Evolutionary conservation across 2,329 filamentous ascomycete species (phyloP).

Genomic region (Triangularia verruculosa): DNA sequence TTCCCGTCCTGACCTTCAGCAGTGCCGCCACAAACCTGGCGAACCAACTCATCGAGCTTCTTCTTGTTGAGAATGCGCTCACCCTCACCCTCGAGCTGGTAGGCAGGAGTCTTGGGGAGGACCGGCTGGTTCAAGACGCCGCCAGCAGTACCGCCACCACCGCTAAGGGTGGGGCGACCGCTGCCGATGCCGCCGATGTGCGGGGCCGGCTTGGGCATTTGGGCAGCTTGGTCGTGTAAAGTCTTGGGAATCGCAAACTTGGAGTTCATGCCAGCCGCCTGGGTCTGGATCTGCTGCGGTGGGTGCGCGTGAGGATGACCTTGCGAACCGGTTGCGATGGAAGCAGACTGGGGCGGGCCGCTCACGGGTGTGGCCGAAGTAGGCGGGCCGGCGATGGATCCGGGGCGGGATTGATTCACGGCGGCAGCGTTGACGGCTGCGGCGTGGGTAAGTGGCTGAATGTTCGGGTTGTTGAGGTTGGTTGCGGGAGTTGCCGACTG

Average conservation of each 20-base stretch:
- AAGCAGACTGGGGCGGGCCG: slow-evolving; percentile 30
- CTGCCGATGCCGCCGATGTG: slow-evolving; percentile 61
- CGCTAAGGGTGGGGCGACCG: slow-evolving; percentile 78
- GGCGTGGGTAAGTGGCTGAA: slow-evolving; percentile 47
- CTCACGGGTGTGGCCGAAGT: slow-evolving; percentile 14
- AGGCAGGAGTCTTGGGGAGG: slow-evolving; percentile 75
- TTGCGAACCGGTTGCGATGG: slow-evolving; percentile 36
- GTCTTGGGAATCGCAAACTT: slow-evolving; percentile 84
- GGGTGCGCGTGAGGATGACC: slow-evolving; percentile 50
- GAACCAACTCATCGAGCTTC: slow-evolving; percentile 91
- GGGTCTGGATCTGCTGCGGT: slow-evolving; percentile 31
- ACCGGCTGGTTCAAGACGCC: slow-evolving; percentile 87
- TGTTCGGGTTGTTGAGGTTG: slow-evolving; percentile 34
- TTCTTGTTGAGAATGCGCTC: slow-evolving; percentile 96
- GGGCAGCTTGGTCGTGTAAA: slow-evolving; percentile 64
- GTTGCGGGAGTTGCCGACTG: slow-evolving; percentile 42
- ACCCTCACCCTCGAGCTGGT: slow-evolving; percentile 85
- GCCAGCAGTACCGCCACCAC: slow-evolving; percentile 71
- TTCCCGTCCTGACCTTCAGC: slow-evolving; percentile 71
- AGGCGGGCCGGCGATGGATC: slow-evolving; percentile 6
- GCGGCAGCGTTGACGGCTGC: slow-evolving; percentile 50
- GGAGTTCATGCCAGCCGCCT: slow-evolving; percentile 23
- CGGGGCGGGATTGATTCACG: slow-evolving; percentile 26
- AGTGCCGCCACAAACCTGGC: slow-evolving; percentile 83
- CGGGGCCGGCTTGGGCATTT: slow-evolving; percentile 69